A percentile compares a stretch with the other conserved stretches of the same genome.
phyloP scores from a whole-genome alignment of 257 asterid species.

The Nicotiana benthamiana region DNA sequence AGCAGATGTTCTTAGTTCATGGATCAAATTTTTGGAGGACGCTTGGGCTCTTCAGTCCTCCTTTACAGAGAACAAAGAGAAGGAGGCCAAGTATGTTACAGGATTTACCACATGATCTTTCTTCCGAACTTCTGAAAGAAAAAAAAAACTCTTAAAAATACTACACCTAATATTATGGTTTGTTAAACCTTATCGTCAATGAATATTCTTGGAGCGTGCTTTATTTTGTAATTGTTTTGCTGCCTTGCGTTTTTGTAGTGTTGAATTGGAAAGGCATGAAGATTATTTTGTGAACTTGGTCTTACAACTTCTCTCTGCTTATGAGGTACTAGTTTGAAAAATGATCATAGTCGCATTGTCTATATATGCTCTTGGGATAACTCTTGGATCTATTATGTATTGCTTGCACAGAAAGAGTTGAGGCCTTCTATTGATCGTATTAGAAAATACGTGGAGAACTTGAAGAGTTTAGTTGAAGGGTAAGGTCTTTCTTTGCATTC shows the following conservation, averaged over 20 bases:
- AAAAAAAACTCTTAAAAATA: not conserved
- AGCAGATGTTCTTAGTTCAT: slow-evolving; percentile 59
- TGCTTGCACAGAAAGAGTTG: slow-evolving; percentile 63
- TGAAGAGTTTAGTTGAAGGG: slow-evolving; percentile 69
- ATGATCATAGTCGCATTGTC: not conserved
- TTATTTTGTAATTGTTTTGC: not conserved
- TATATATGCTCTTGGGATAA: not conserved
- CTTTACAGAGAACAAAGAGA: slow-evolving; percentile 56
- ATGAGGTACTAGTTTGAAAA: slow-evolving; percentile 52
- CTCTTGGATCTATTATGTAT: not conserved
- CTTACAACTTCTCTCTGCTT: slow-evolving; percentile 57
- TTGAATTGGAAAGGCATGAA: slow-evolving; percentile 85
- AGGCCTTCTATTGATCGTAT: slow-evolving; percentile 70
- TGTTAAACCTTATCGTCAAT: not conserved
- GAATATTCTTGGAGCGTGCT: not conserved
- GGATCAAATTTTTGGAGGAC: slow-evolving; percentile 90
- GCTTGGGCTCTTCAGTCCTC: slow-evolving; percentile 92
- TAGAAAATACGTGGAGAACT: slow-evolving; percentile 73
- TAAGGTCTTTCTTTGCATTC: slow-evolving; percentile 18
- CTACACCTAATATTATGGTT: slow-evolving; percentile 4
- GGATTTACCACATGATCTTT: slow-evolving; percentile 5
- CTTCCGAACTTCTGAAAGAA: not conserved
- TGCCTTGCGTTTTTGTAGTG: slow-evolving; percentile 35
- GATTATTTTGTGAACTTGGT: slow-evolving; percentile 69
- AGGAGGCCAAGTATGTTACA: slow-evolving; percentile 52